Evolutionary conservation across 2,329 filamentous ascomycete species (phyloP), one percentile per base, ranked within the genome.

Genomic region (Hypoxylon sp.): DNA sequence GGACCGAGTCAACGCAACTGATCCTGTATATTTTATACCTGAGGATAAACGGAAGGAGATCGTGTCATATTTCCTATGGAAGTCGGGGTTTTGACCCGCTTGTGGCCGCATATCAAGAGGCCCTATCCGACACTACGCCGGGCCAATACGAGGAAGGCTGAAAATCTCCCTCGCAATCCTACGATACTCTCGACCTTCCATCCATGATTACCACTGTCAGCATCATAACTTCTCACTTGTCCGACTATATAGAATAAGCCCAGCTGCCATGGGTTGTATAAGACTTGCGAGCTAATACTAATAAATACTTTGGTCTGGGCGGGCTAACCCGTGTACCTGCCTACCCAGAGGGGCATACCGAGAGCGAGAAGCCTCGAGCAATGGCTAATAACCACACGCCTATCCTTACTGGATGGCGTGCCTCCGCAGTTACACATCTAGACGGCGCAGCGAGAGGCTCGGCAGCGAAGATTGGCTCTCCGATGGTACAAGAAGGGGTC

Each of bases 11-110:
- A 76, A 75, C 41, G 76, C 87, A 11, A 80, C 90, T 27, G 91
- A 97, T 71, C 93, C 93, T 2, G 81, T 97, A 17, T 97, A 90
- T 73, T 88, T 90, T 56, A 87, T 97, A 60, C 89, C 91, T 3
- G 84, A 88, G 70, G 78, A 82, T 55, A 80, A 80, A 43, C 88
- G 87, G 44, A 81, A 87, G 62, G 77, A 77, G 23, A 84, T 87
- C 60, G 81, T 82, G 69, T 73, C 72, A 54, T 89, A 89, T 72
- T 92, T 86, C 70, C 75, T 78, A 58, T 73, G 73, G 29, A 84
- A 82, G 67, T 72, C 73, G 44, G 78, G 80, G 8, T 84, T 87
- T 62, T 85, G 72, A 68, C 64, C 65, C 66, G 63, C 64, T 62
- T 61, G 45, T 61, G 67, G 67, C 64, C 65, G 65, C 67, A 68